These are phyloP conservation scores for Amaranthus hypochondriacus DNA, from an alignment of 148 eudicot species.

Conservation along the genomic window DNA sequence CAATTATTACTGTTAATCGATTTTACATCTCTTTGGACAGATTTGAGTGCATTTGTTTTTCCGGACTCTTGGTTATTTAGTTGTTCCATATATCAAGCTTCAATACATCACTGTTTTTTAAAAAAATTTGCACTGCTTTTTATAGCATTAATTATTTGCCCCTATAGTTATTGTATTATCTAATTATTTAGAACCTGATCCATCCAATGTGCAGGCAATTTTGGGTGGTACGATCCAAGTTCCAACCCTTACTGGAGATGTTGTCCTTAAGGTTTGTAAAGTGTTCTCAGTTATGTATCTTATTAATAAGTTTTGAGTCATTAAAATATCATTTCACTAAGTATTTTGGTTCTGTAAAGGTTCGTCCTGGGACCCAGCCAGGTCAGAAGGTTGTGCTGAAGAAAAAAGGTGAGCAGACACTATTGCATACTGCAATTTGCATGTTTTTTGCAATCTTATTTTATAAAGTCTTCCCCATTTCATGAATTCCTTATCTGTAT, in stretches of 20 bases:
- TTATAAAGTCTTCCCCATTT: background rate
- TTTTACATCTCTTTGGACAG: too few relatives aligned
- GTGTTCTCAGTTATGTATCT: background rate
- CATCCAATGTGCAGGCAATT: conserved; percentile 60
- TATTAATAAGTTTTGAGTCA: background rate
- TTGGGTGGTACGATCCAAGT: conserved; percentile 96
- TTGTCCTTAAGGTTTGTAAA: conserved; percentile 72
- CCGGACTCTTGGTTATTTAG: background rate
- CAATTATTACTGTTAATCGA: too few relatives aligned
- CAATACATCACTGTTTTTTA: background rate
- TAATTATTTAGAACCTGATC: conserved; percentile 10
- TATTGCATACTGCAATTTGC: background rate
- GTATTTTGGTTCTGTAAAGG: conserved; percentile 36
- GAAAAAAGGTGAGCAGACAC: conserved; percentile 70
- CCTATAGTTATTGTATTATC: background rate
- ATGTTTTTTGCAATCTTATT: background rate
- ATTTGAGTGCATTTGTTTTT: background rate
- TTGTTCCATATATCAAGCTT: background rate
- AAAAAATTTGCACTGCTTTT: background rate
- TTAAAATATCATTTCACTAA: background rate
- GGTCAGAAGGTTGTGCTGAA: conserved; percentile 93
- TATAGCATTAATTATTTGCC: background rate
- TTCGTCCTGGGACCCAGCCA: conserved; percentile 96
- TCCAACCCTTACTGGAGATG: conserved; percentile 87
- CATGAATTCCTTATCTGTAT: background rate